phyloP scores from a whole-genome alignment of 1,284 basidiomycete species.

The Melanopsichium pennsylvanicum region DNA sequence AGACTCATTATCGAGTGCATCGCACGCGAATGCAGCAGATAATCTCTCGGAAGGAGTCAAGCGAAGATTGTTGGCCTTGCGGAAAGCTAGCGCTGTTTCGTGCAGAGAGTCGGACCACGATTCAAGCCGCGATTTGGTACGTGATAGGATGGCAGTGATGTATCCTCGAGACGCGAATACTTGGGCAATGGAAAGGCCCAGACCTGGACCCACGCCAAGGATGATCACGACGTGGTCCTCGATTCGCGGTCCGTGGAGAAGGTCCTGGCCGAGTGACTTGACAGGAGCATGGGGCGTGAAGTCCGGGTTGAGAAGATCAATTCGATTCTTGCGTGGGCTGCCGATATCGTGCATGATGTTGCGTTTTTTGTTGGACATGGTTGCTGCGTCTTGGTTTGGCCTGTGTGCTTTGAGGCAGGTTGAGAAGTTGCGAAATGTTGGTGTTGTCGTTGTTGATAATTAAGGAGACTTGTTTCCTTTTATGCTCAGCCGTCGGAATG shows the following conservation, averaged over 20 bases:
- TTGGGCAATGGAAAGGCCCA: constrained; percentile 47
- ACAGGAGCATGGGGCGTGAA: constrained; percentile 30
- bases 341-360: neutral
- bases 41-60: no score
- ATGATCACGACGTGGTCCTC: constrained; percentile 45
- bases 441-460: neutral
- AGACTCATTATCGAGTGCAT: constrained; percentile 37
- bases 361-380: neutral
- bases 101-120: constrained; percentile 37
- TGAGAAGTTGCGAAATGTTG: neutral
- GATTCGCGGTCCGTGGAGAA: constrained; percentile 40
- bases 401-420: neutral
- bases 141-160: constrained; percentile 48
- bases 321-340: constrained; percentile 21
- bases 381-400: neutral
- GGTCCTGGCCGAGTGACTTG: constrained; percentile 24
- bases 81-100: constrained; percentile 16
- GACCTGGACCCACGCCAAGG: constrained; percentile 54
- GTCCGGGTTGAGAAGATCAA: constrained; percentile 36
- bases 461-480: neutral
- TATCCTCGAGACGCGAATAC: constrained; percentile 52
- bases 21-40: constrained; percentile 47
- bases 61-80: constrained; percentile 1
- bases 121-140: constrained; percentile 38
- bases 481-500: no score